Evolutionary conservation across 148 eudicot species (phyloP).

Genomic region (Rhododendron williamsianum): DNA sequence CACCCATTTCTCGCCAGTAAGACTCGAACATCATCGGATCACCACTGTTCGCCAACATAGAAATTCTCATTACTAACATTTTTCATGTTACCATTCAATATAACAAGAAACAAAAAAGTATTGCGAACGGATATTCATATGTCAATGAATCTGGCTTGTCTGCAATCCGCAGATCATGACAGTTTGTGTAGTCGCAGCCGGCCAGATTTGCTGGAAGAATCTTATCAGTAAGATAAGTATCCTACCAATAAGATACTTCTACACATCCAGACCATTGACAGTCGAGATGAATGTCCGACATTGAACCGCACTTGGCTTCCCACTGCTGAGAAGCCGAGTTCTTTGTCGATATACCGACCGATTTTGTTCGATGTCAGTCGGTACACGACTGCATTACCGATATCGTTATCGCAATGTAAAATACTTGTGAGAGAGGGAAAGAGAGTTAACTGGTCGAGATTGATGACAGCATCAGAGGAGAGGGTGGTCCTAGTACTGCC

Average conservation of each 20-base stretch:
- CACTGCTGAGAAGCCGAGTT: not conserved
- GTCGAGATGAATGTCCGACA: too few species aligned
- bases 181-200: too few species aligned
- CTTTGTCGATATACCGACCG: not conserved
- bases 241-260: too few species aligned
- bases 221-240: too few species aligned
- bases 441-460: slow-evolving; percentile 35
- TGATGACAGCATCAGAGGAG: slow-evolving; percentile 17
- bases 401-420: not conserved
- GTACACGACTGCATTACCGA: not conserved
- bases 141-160: not conserved
- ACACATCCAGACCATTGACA: too few species aligned
- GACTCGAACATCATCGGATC: slow-evolving; percentile 55
- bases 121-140: not conserved
- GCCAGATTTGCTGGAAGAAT: too few species aligned
- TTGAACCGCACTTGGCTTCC: too few species aligned
- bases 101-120: not conserved
- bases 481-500: slow-evolving; percentile 1
- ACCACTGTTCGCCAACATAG: slow-evolving; percentile 43
- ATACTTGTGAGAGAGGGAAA: not conserved
- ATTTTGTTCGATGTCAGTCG: not conserved
- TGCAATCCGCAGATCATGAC: not conserved
- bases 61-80: not conserved
- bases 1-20: slow-evolving; percentile 46
- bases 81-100: not conserved